Base-by-base conservation (phyloP, 2,329 filamentous ascomycete species). In the Aspergillus viridinutans region DNA sequence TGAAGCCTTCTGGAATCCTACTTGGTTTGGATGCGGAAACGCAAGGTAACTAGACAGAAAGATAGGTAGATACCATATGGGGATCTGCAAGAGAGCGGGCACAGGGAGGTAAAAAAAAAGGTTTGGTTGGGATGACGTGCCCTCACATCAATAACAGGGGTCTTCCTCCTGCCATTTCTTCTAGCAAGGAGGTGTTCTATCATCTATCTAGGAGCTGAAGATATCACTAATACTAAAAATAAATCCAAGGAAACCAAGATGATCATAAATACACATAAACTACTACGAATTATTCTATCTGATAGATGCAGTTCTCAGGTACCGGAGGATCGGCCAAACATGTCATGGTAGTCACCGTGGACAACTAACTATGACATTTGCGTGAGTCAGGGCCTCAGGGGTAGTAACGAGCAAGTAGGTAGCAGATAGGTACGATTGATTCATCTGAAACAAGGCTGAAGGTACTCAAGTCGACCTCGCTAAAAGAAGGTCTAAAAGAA, bases 61-160 rank as follows among this genome's bases (percentile, higher is more conserved):
- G 21, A 43, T 20, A 12, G 40, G 45, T 8, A 38, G 49, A 12
- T 20, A 49, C 54, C 47, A 54, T 49, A 57, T 55, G 49, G 57
- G 29, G 54, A 57, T 59, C 57, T 57, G 57, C 57, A 59, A 49
- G 42, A 35, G 45, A 54, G 53, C 47, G 50, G 52, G 47, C 52
- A 47, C 49, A 56, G 55, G 52, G 51, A 50, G 47, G 26, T 35
- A 45, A 52, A 55, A 56, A 56, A 32, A 56, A 51, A 57, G 50
- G 50, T 28, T 43, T 54, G 50, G 47, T 50, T 47, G 53, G 32
- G 43, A 58, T 58, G 52, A 58, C 52, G 52, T 58, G 55, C 52
- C 38, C 52, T 48, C 40, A 28, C 38, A 6, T 26, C 48, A 55
- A 52, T 38, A 55, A 32, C 20, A 47, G 38, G 40, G 40, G 20